A percentile compares a stretch with the other conserved stretches of the same genome.
These are phyloP conservation scores for Metschnikowia similis DNA, from an alignment of 805 yeast genomes.

Conservation along the genomic window DNA sequence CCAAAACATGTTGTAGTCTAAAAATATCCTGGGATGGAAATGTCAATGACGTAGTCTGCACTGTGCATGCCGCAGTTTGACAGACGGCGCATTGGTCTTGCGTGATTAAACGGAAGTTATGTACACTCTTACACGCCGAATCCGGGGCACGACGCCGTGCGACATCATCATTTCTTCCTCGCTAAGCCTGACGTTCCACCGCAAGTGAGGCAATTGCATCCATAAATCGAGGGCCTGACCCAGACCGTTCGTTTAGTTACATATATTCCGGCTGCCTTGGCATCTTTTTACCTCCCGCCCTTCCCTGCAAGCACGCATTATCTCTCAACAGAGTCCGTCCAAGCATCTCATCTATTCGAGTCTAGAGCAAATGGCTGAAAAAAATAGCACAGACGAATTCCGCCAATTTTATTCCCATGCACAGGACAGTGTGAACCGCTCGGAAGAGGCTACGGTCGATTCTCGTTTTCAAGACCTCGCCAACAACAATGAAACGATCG, in stretches of 20 bases:
- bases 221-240: not conserved
- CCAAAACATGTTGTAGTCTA: not conserved
- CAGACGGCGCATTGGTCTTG: conserved; percentile 1
- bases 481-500: not conserved
- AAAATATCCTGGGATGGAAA: not conserved
- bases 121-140: not conserved
- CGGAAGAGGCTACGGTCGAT: not conserved
- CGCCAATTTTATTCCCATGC: not conserved
- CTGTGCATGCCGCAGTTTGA: not conserved
- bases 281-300: not conserved
- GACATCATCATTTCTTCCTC: not conserved
- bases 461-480: not conserved
- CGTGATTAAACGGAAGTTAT: not conserved
- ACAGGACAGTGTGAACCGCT: not conserved
- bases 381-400: not conserved
- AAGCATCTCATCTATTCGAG: not conserved
- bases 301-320: not conserved
- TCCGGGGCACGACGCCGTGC: conserved; percentile 1
- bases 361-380: not conserved
- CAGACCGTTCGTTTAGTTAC: not conserved
- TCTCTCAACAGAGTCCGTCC: not conserved
- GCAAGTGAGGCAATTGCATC: not conserved
- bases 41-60: not conserved
- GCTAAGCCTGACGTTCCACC: not conserved
- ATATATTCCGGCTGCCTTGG: too few relatives aligned